Conservation (phyloP, 2,329 filamentous ascomycete genomes). For the Xylaria sp. region DNA sequence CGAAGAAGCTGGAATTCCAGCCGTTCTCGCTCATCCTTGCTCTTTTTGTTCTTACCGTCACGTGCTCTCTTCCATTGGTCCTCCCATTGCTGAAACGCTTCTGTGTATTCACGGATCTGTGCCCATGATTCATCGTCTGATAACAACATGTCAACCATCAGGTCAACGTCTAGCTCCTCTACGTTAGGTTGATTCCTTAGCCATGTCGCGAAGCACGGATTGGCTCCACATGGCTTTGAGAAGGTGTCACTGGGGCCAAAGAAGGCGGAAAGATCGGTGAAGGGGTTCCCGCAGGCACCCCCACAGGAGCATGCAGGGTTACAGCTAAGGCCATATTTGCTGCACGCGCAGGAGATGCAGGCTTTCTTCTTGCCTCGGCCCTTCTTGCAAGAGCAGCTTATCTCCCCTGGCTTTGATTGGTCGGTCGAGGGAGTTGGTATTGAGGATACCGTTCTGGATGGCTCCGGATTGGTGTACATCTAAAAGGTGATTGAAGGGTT, state of each 20-base stretch:
- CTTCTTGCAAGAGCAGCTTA: conserved; percentile 50
- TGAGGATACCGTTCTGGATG: conserved; percentile 39
- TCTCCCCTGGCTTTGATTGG: conserved; percentile 43
- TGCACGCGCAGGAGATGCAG: conserved; percentile 50
- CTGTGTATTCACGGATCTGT: conserved; percentile 44
- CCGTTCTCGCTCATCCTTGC: conserved; percentile 48
- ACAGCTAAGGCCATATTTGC: conserved; percentile 49
- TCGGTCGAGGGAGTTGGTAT: conserved; percentile 46
- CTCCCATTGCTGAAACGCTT: conserved; percentile 49
- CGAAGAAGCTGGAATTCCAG: conserved; percentile 51
- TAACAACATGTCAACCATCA: conserved; percentile 52
- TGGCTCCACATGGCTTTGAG: conserved; percentile 49
- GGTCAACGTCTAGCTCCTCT: conserved; percentile 50
- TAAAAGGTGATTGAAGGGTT: conserved; percentile 32
- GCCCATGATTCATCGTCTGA: conserved; percentile 51
- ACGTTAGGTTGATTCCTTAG: conserved; percentile 51
- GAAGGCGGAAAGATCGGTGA: conserved; percentile 49
- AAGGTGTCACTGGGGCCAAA: conserved; percentile 48
- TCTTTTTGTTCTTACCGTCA: conserved; percentile 48
- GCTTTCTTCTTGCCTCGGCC: conserved; percentile 51
- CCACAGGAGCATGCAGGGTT: conserved; percentile 47
- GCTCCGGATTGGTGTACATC: conserved; percentile 46
- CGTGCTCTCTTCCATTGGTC: conserved; percentile 48
- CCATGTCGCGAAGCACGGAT: conserved; percentile 51
- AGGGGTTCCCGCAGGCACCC: conserved; percentile 49